These are phyloP conservation scores for Hylodesmum podocarpum DNA, from an alignment of 306 rosid genomes.

Conservation along the genomic window DNA sequence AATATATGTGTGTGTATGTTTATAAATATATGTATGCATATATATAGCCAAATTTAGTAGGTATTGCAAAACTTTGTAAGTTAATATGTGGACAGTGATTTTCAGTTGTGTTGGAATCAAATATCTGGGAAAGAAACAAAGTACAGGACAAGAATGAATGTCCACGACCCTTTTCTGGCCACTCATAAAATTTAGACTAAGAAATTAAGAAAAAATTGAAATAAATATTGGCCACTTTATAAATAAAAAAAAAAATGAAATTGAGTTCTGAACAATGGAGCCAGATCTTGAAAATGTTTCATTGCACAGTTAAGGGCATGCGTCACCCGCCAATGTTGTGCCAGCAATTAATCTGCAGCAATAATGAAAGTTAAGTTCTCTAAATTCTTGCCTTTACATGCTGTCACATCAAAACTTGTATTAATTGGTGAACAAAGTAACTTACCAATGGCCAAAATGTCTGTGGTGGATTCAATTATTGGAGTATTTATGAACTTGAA, in stretches of 20 bases:
- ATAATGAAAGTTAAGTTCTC: constrained; percentile 20
- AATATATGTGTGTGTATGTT: too few relatives aligned
- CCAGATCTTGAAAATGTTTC: constrained; percentile 23
- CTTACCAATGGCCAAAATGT: constrained; percentile 48
- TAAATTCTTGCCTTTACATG: not conserved
- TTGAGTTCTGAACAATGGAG: constrained; percentile 8
- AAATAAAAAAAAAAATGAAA: not conserved
- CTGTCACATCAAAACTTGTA: not conserved
- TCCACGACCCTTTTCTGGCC: not conserved
- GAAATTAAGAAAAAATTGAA: not conserved
- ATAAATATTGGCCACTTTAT: constrained; percentile 6
- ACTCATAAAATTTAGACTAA: not conserved
- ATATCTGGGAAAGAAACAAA: not conserved
- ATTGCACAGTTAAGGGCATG: not conserved
- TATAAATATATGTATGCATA: too few relatives aligned
- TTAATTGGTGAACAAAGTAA: constrained; percentile 9
- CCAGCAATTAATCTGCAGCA: constrained; percentile 37
- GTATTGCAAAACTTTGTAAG: not conserved
- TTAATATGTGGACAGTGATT: not conserved
- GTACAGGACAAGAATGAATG: not conserved
- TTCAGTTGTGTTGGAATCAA: not conserved
- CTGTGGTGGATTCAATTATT: constrained; percentile 44
- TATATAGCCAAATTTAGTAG: not conserved
- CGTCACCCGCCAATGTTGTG: constrained; percentile 1
- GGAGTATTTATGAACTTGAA: constrained; percentile 30